Conservation (phyloP, 2,329 filamentous ascomycete genomes). For the Ophiobolus disseminans region DNA sequence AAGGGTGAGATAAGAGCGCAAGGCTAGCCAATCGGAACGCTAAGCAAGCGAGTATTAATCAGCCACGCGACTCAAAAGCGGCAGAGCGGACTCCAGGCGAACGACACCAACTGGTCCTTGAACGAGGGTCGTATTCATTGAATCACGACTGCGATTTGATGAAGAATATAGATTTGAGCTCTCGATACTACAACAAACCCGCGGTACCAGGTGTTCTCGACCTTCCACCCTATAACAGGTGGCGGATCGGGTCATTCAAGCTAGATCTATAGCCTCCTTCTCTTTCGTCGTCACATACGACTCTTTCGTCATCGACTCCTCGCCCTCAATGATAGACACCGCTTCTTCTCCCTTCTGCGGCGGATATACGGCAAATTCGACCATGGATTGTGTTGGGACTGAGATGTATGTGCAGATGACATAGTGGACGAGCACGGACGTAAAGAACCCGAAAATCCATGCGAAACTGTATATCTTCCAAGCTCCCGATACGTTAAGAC, state of each 20-base stretch:
- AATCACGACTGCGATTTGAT: no score
- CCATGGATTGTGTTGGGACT: conserved; percentile 39
- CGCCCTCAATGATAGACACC: conserved; percentile 27
- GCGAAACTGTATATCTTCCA: conserved; percentile 54
- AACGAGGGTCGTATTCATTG: no score
- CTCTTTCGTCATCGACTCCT: conserved; percentile 29
- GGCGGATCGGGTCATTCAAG: conserved; percentile 1
- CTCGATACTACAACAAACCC: no score
- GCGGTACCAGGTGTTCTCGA: no score
- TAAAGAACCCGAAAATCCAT: conserved; percentile 52
- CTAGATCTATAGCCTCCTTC: conserved; percentile 32
- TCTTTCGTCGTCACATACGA: conserved; percentile 27
- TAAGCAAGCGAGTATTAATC: conserved; percentile 26
- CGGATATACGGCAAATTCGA: conserved; percentile 49
- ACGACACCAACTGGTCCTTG: no score
- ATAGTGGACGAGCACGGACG: conserved; percentile 48
- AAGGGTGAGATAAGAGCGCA: conserved; percentile 24
- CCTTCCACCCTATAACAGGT: no score
- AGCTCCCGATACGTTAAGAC: conserved; percentile 48
- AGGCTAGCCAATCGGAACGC: conserved; percentile 19
- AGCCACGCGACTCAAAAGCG: conserved; percentile 17
- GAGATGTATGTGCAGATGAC: conserved; percentile 51
- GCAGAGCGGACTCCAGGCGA: no score
- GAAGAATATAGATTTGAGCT: no score
- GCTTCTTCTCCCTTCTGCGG: conserved; percentile 40